A percentile compares a stretch with the other conserved stretches of the same genome.
Evolutionary conservation across 2,329 filamentous ascomycete genomes (phyloP).

Genomic region (Cladosporium oxysporum): DNA sequence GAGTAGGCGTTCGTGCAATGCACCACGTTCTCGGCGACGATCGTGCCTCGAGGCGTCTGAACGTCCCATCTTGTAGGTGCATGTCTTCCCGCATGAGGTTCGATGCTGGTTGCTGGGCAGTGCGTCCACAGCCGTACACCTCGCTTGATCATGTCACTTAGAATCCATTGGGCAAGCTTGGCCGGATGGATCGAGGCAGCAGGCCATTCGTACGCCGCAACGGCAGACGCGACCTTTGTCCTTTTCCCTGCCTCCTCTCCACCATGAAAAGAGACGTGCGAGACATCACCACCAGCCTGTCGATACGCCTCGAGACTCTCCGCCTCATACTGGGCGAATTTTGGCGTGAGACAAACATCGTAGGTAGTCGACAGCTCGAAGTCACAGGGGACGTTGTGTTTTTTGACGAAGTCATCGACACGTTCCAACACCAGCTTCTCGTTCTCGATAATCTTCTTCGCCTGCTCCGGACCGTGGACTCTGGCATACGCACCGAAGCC

Average conservation of each 20-base stretch:
- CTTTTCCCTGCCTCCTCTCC: constrained; percentile 42
- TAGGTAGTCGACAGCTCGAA: constrained; percentile 51
- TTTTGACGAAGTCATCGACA: constrained; percentile 45
- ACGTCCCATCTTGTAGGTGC: constrained; percentile 35
- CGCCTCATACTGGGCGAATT: constrained; percentile 50
- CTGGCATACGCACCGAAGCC: constrained; percentile 49
- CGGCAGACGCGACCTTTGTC: constrained; percentile 42
- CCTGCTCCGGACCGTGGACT: constrained; percentile 47
- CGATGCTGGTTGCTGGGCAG: constrained; percentile 40
- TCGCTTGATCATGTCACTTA: constrained; percentile 40
- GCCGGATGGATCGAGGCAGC: constrained; percentile 53
- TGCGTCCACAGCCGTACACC: constrained; percentile 48
- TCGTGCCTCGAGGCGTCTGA: constrained; percentile 38
- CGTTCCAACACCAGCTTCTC: constrained; percentile 45
- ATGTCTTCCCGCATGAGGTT: constrained; percentile 20
- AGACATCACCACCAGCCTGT: constrained; percentile 47
- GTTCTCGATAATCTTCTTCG: constrained; percentile 49
- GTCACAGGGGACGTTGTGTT: constrained; percentile 48
- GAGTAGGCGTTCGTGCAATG: constrained; percentile 47
- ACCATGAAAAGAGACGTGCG: constrained; percentile 44
- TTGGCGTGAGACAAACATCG: constrained; percentile 51
- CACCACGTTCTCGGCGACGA: constrained; percentile 36
- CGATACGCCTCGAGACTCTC: constrained; percentile 43
- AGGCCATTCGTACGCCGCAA: constrained; percentile 55
- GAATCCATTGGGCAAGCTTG: constrained; percentile 52